A percentile compares a stretch with the other conserved stretches of the same genome.
phyloP scores from a whole-genome alignment of 208 protist species.

The Wallacemonas sp. region DNA sequence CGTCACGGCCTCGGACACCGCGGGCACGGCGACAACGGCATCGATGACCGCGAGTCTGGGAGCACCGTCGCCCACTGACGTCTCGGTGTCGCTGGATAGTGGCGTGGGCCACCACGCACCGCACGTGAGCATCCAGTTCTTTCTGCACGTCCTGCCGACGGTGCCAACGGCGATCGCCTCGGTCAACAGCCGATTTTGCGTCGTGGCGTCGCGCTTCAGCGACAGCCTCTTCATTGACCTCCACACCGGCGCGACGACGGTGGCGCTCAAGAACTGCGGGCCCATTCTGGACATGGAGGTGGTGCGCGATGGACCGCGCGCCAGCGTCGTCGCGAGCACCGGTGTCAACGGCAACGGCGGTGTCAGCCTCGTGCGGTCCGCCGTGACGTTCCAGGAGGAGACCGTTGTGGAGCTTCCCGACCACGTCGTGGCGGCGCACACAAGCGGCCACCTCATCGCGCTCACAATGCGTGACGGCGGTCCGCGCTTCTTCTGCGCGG shows the following conservation, averaged over 20 bases:
- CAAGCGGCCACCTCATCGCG: slow-evolving; percentile 31
- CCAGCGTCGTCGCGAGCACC: slow-evolving; percentile 69
- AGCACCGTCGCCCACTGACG: no score
- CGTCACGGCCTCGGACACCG: not conserved
- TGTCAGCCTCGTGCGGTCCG: slow-evolving; percentile 67
- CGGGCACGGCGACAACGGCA: not conserved
- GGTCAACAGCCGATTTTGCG: slow-evolving; percentile 28
- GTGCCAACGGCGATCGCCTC: slow-evolving; percentile 27
- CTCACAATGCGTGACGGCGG: slow-evolving; percentile 35
- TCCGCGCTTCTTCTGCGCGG: slow-evolving; percentile 20
- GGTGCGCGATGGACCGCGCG: slow-evolving; percentile 35
- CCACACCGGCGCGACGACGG: slow-evolving; percentile 29
- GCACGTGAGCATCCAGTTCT: slow-evolving; percentile 30
- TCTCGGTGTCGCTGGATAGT: not conserved
- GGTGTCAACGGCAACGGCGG: slow-evolving; percentile 64
- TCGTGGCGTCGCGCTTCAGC: slow-evolving; percentile 63
- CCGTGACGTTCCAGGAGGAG: slow-evolving; percentile 46
- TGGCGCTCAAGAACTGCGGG: slow-evolving; percentile 65
- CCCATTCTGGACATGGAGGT: slow-evolving; percentile 74
- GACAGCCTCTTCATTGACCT: slow-evolving; percentile 53
- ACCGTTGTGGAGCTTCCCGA: slow-evolving; percentile 19
- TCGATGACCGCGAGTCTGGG: not conserved
- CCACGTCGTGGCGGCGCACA: slow-evolving; percentile 26
- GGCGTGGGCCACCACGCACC: slow-evolving; percentile 7
- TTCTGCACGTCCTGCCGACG: slow-evolving; percentile 27